Base-by-base conservation (phyloP, 2,329 filamentous ascomycete species). In the Juglanconis oblonga region DNA sequence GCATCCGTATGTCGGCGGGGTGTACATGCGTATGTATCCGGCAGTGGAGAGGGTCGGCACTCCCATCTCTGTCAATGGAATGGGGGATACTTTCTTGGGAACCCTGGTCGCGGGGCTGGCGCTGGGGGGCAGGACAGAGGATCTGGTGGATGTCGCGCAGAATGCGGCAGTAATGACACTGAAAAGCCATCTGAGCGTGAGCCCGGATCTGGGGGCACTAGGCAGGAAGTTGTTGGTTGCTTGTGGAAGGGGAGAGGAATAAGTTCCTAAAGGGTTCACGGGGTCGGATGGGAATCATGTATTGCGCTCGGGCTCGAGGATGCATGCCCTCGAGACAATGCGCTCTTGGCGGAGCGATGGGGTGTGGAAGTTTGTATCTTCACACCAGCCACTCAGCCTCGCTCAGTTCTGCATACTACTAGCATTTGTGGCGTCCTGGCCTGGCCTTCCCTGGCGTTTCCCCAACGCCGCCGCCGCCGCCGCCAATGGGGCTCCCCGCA, bases 51-150 rank as follows among this genome's bases (percentile, higher is more conserved):
- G 78, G 14, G 81, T 97, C 0, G 75, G 82, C 24, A 86, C 95
- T 32, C 81, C 96, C 1, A 86, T 94, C 1, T 97, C 92, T 51
- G 94, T 98, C 9, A 98, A 98, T 71, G 95, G 94, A 0, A 92
- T 92, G 2, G 95, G 95, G 0, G 95, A 99, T 74, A 97, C 95
- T 0, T 93, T 98, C 72, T 79, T 96, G 8, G 95, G 94, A 0
- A 89, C 92, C 13, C 67, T 97, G 58, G 78, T 97, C n/a, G 89
- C 92, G 1, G 91, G 90, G 0, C 72, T 98, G 65, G 87, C 87
- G 0, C 83, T 81, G 67, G 82, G 82, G 0, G 81, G 79, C 3
- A 76, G 75, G 62, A 71, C 84, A 61, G 75, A 86, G 68, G 81
- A 88, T 51, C 73, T 95, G 57, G 79, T 99, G n/a, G 80, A 87